These are phyloP conservation scores for Stemphylium vesicarium DNA, from an alignment of 2,329 filamentous ascomycete genomes.

Conservation along the genomic window DNA sequence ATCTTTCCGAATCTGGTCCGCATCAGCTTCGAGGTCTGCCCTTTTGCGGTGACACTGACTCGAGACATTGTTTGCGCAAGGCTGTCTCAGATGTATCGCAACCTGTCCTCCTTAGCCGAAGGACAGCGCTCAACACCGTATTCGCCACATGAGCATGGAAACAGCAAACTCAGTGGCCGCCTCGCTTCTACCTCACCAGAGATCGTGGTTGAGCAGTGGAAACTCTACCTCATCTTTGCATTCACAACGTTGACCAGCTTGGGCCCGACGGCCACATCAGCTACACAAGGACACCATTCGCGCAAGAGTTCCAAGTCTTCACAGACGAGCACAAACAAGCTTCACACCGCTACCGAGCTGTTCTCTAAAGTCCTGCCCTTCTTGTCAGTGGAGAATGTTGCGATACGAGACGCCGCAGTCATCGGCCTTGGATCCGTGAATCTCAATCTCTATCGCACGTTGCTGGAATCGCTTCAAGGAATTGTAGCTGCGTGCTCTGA, in stretches of 20 bases:
- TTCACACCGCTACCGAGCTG: conserved; percentile 84
- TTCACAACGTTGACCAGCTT: conserved; percentile 92
- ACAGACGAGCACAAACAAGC: conserved; percentile 73
- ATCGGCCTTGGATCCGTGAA: conserved; percentile 94
- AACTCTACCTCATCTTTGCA: conserved; percentile 94
- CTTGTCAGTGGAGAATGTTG: conserved; percentile 77
- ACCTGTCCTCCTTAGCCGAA: conserved; percentile 80
- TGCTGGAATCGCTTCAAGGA: conserved; percentile 88
- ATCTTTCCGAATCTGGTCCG: conserved; percentile 95
- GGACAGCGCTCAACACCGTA: conserved; percentile 57
- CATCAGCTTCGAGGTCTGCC: conserved; percentile 87
- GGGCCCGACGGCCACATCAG: conserved; percentile 63
- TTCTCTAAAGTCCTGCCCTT: conserved; percentile 93
- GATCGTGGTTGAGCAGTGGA: conserved; percentile 95
- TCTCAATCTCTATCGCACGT: conserved; percentile 85
- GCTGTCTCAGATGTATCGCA: conserved; percentile 89
- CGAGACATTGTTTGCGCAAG: conserved; percentile 92
- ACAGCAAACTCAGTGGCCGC: conserved; percentile 64
- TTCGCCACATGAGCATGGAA: conserved; percentile 64
- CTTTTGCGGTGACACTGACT: conserved; percentile 87
- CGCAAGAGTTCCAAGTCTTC: conserved; percentile 79
- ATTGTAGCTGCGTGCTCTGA: conserved; percentile 86
- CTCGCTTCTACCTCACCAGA: conserved; percentile 75
- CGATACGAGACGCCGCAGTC: conserved; percentile 88
- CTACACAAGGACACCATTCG: conserved; percentile 72